Percentiles rank a stretch among this genome's conserved stretches.
Evolutionary conservation across 805 yeast species (phyloP).

Genomic region (Jamesozyma rosinii): DNA sequence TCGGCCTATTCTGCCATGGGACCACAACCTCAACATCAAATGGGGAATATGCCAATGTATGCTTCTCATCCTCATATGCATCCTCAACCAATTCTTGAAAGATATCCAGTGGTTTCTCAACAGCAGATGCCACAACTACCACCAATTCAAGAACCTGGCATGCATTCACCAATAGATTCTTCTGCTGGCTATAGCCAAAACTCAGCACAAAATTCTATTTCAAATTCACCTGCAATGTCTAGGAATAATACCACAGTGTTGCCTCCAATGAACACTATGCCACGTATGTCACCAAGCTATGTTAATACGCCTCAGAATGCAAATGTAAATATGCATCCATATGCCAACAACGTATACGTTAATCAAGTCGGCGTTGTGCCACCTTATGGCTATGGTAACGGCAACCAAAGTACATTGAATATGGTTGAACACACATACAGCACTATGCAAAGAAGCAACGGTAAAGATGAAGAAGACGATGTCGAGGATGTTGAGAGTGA

Average conservation of each 20-base stretch:
- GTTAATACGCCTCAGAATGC: background rate
- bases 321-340: background rate
- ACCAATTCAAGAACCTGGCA: background rate
- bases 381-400: background rate
- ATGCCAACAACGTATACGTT: background rate
- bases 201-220: background rate
- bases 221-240: background rate
- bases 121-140: conserved; percentile 5
- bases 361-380: background rate
- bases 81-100: background rate
- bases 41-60: background rate
- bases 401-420: background rate
- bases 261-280: background rate
- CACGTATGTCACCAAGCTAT: background rate
- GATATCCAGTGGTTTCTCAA: conserved; percentile 6
- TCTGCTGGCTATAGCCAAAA: no score
- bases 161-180: background rate
- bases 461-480: conserved; percentile 2
- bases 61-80: background rate
- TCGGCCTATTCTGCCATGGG: background rate
- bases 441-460: conserved; percentile 16
- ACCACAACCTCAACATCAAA: conserved; percentile 3
- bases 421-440: conserved; percentile 10
- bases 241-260: background rate
- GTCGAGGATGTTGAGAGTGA: conserved; percentile 5